These are phyloP conservation scores for Verticillium nubilum DNA, from an alignment of 2,329 filamentous ascomycete genomes.

Conservation along the genomic window DNA sequence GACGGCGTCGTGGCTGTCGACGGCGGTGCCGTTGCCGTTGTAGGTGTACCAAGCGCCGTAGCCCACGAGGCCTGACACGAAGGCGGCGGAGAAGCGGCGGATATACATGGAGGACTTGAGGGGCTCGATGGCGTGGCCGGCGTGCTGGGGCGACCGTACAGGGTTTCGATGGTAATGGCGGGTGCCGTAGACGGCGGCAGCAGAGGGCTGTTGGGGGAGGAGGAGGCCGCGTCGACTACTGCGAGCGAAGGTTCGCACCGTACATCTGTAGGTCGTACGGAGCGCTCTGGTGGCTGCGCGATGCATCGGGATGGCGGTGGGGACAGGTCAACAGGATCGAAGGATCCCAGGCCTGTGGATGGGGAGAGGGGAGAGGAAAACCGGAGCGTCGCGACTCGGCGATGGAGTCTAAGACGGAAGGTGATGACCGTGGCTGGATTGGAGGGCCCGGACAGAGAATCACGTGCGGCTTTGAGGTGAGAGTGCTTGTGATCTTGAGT, in stretches of 20 bases:
- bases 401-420: background rate
- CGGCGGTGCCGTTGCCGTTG: conserved; percentile 42
- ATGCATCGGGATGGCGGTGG: conserved; percentile 51
- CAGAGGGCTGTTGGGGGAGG: conserved; percentile 15
- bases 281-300: conserved; percentile 63
- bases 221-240: conserved; percentile 37
- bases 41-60: conserved; percentile 75
- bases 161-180: conserved; percentile 13
- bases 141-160: conserved; percentile 11
- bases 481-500: background rate
- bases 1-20: conserved; percentile 27
- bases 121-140: conserved; percentile 35
- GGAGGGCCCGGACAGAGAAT: background rate
- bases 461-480: background rate
- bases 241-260: conserved; percentile 54
- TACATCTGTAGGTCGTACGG: conserved; percentile 61
- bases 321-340: background rate
- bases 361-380: background rate
- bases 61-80: conserved; percentile 66
- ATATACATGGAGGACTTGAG: conserved; percentile 71
- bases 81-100: conserved; percentile 60
- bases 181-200: conserved; percentile 12
- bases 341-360: background rate
- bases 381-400: background rate
- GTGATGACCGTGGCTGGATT: background rate